Percentiles rank a stretch among this genome's conserved stretches.
phyloP scores from a whole-genome alignment of 1,284 basidiomycete genomes.

The Hypsizygus ulmarius region DNA sequence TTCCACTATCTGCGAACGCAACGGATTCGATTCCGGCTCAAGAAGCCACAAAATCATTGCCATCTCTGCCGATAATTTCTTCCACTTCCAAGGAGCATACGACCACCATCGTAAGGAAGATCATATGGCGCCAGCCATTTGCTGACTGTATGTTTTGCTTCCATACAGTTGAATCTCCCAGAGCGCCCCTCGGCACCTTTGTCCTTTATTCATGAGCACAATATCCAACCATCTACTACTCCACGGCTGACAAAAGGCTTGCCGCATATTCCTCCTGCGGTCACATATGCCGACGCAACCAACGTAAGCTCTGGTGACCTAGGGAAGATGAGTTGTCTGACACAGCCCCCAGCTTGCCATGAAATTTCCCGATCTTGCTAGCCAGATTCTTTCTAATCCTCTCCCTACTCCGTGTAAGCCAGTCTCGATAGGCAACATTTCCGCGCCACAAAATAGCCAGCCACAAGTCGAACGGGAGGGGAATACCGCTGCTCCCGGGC shows the following conservation, averaged over 20 bases:
- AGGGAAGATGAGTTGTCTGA: neutral
- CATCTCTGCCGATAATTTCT: neutral
- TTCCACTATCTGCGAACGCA: neutral
- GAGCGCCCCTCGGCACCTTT: neutral
- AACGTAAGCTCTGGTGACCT: conserved; percentile 28
- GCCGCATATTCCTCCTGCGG: conserved; percentile 21
- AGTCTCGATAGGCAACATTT: neutral
- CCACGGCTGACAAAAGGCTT: neutral
- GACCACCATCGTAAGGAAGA: neutral
- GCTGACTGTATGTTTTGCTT: neutral
- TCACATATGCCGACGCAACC: conserved; percentile 39
- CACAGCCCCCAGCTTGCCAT: conserved; percentile 28
- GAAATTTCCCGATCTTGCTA: conserved; percentile 32
- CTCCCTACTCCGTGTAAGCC: conserved; percentile 9
- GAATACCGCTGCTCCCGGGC: no score
- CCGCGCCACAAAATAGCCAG: neutral
- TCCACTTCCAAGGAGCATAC: neutral
- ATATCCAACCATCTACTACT: neutral
- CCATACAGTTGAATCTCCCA: neutral
- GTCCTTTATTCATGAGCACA: neutral
- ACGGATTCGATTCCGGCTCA: neutral
- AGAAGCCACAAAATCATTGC: neutral
- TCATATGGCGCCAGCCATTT: neutral
- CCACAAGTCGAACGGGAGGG: no score
- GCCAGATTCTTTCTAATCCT: conserved; percentile 24